phyloP scores from a whole-genome alignment of 371 early-diverging fungal species.

The Syncephalastrum contaminatum region DNA sequence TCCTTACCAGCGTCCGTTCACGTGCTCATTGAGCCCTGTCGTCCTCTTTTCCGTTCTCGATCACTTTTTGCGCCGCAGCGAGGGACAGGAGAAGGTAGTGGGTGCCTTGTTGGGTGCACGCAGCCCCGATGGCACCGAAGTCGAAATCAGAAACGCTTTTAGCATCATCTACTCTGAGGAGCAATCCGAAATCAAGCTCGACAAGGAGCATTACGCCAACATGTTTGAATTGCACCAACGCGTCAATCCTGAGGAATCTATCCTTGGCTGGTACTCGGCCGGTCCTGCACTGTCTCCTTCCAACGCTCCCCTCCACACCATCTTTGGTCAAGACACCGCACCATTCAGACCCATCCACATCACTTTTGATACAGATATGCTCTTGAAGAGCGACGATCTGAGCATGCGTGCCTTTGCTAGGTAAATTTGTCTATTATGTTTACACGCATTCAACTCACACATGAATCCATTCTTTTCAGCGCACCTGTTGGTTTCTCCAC shows the following conservation, averaged over 20 bases:
- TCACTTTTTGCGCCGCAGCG: conserved; percentile 87
- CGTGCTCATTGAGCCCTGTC: conserved; percentile 75
- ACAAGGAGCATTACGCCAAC: conserved; percentile 85
- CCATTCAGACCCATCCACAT: conserved; percentile 85
- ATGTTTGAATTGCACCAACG: conserved; percentile 87
- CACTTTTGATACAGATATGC: conserved; percentile 80
- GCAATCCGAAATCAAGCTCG: conserved; percentile 68
- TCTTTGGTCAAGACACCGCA: conserved; percentile 81
- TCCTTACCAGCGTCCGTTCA: conserved; percentile 58
- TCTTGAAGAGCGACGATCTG: conserved; percentile 63
- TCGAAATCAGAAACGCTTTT: conserved; percentile 89
- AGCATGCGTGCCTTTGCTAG: conserved; percentile 76
- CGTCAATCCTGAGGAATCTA: conserved; percentile 86
- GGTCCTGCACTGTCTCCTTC: conserved; percentile 71
- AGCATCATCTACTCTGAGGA: conserved; percentile 78
- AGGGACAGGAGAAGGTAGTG: conserved; percentile 79
- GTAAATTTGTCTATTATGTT: too few relatives aligned
- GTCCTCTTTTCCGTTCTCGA: conserved; percentile 92
- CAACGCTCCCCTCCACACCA: conserved; percentile 83
- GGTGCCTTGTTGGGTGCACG: conserved; percentile 88
- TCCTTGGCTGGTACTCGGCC: conserved; percentile 94
- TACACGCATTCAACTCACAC: too few relatives aligned
- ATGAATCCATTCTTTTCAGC: conserved; percentile 25
- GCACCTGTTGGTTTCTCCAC: conserved; percentile 71
- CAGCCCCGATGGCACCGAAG: conserved; percentile 81